Evolutionary conservation across 768 basidiomycete genomes (phyloP).

Genomic region (Chiua virens): DNA sequence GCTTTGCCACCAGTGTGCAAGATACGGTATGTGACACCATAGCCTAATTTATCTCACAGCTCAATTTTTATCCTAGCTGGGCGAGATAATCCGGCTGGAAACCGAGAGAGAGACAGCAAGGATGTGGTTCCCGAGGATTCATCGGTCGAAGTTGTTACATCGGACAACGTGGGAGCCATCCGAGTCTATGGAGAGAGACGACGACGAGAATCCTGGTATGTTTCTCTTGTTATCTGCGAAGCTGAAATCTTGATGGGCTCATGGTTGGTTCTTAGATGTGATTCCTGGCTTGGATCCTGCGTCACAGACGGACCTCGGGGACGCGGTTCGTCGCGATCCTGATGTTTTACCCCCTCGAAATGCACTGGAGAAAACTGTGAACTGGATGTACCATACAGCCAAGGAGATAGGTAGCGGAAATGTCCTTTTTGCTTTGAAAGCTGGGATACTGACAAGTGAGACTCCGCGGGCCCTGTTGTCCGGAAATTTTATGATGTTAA

Average conservation of each 20-base stretch:
- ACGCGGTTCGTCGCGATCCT: constrained; percentile 61
- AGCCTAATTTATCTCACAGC: background rate
- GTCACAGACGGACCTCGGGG: constrained; percentile 50
- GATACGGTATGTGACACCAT: constrained; percentile 33
- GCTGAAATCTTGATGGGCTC: background rate
- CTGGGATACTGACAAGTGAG: constrained; percentile 60
- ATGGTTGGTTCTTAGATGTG: constrained; percentile 35
- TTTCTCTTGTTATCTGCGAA: background rate
- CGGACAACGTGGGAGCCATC: constrained; percentile 48
- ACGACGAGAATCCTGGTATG: constrained; percentile 69
- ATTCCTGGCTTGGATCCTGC: constrained; percentile 56
- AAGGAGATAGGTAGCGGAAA: constrained; percentile 55
- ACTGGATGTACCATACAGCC: constrained; percentile 40
- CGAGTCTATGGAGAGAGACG: constrained; percentile 44
- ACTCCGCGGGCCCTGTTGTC: background rate
- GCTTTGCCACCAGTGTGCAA: constrained; percentile 34
- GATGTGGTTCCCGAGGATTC: constrained; percentile 58
- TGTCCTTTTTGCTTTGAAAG: constrained; percentile 68
- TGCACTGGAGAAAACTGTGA: constrained; percentile 50
- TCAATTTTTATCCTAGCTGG: constrained; percentile 42
- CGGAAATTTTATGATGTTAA: background rate
- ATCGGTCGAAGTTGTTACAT: constrained; percentile 34
- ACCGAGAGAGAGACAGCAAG: constrained; percentile 37
- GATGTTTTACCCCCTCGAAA: constrained; percentile 74
- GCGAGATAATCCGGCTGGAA: constrained; percentile 58